phyloP scores from a whole-genome alignment of 352 stramenopile genomes.

The Globisporangium iwayamae region DNA sequence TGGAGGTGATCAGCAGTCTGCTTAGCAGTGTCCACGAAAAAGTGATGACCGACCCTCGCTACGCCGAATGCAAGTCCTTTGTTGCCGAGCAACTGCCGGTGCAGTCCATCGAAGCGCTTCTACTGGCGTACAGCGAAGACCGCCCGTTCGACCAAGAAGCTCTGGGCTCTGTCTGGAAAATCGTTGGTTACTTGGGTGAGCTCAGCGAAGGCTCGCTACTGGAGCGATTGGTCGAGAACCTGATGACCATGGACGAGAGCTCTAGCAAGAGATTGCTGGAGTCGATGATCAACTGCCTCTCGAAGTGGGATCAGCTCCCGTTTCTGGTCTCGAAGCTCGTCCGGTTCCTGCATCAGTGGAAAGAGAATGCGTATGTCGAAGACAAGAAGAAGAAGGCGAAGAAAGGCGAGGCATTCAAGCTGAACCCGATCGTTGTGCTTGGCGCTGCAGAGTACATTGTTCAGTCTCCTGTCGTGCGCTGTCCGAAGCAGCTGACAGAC shows the following conservation, averaged over 20 bases:
- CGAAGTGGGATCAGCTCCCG: constrained; percentile 69
- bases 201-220: constrained; percentile 53
- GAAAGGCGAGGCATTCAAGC: constrained; percentile 34
- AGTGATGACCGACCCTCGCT: constrained; percentile 62
- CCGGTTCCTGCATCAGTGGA: constrained; percentile 58
- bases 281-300: constrained; percentile 74
- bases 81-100: constrained; percentile 61
- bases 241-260: constrained; percentile 74
- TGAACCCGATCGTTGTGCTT: constrained; percentile 63
- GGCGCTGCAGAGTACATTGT: constrained; percentile 62
- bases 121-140: constrained; percentile 62
- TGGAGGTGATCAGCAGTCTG: constrained; percentile 71
- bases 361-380: constrained; percentile 31
- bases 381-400: constrained; percentile 27
- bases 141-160: constrained; percentile 64
- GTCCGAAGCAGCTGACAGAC: constrained; percentile 44
- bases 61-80: constrained; percentile 73
- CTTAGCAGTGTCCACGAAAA: constrained; percentile 73
- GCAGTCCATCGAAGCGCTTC: constrained; percentile 54
- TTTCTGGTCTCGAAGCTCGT: constrained; percentile 61
- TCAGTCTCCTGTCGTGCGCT: constrained; percentile 43
- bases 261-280: constrained; percentile 73
- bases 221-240: constrained; percentile 51
- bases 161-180: constrained; percentile 69
- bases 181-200: constrained; percentile 65